A percentile compares a stretch with the other conserved stretches of the same genome.
Evolutionary conservation across 805 yeast genomes (phyloP).

Genomic region (Grigorovia yakushimaensis): DNA sequence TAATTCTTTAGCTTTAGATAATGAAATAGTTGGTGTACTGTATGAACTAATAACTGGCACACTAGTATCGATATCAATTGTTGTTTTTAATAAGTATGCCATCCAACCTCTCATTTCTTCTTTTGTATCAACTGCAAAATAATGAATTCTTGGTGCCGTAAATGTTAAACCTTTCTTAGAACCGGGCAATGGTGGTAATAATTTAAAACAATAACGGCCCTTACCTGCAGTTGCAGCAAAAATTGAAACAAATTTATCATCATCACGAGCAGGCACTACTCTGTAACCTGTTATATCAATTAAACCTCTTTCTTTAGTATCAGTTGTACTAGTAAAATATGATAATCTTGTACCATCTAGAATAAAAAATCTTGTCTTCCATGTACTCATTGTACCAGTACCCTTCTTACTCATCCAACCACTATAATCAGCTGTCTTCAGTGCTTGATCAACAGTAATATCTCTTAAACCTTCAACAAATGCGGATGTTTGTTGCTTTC

Average conservation of each 20-base stretch:
- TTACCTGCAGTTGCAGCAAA: slow-evolving; percentile 91
- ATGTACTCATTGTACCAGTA: slow-evolving; percentile 71
- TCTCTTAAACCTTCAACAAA: slow-evolving; percentile 80
- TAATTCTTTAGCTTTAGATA: slow-evolving; percentile 78
- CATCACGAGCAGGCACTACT: slow-evolving; percentile 74
- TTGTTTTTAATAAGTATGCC: slow-evolving; percentile 88
- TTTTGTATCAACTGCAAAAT: slow-evolving; percentile 84
- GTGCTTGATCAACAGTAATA: slow-evolving; percentile 68
- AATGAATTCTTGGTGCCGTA: slow-evolving; percentile 92
- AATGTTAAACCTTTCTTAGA: slow-evolving; percentile 89
- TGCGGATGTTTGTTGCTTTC: slow-evolving; percentile 63
- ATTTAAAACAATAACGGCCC: slow-evolving; percentile 86
- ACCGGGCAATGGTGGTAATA: slow-evolving; percentile 97
- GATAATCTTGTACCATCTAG: slow-evolving; percentile 89
- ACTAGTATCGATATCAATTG: slow-evolving; percentile 88
- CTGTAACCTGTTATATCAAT: slow-evolving; percentile 94
- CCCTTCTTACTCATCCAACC: slow-evolving; percentile 98
- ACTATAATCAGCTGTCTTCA: slow-evolving; percentile 60
- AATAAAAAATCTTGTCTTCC: slow-evolving; percentile 81
- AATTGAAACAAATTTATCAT: slow-evolving; percentile 74
- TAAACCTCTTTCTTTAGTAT: slow-evolving; percentile 78
- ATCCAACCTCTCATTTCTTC: slow-evolving; percentile 95
- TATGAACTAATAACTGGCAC: slow-evolving; percentile 90
- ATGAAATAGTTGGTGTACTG: slow-evolving; percentile 88
- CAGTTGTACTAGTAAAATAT: slow-evolving; percentile 70